Conservation (phyloP, 306 rosid species). For the Prinsepia uniflora region DNA sequence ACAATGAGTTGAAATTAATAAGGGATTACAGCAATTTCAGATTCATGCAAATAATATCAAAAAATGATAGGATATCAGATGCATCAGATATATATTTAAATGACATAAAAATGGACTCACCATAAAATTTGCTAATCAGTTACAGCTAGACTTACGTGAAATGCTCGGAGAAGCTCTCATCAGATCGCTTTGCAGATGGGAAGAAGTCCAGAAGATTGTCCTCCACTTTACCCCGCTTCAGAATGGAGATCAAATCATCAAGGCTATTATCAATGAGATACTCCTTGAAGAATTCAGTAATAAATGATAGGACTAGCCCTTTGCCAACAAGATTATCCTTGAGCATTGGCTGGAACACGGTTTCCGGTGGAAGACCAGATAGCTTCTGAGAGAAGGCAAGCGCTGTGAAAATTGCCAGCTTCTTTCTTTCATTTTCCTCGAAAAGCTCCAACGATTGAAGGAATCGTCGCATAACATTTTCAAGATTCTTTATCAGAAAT, state of each 20-base stretch:
- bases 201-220: slow-evolving; percentile 84
- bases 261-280: slow-evolving; percentile 91
- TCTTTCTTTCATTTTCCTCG: slow-evolving; percentile 97
- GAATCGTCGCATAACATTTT: slow-evolving; percentile 96
- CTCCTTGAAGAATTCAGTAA: slow-evolving; percentile 96
- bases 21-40: slow-evolving; percentile 1
- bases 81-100: not conserved
- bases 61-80: not conserved
- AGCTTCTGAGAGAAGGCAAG: slow-evolving; percentile 99
- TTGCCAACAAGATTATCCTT: slow-evolving; percentile 99
- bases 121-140: not conserved
- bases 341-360: slow-evolving; percentile 95
- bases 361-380: slow-evolving; percentile 97
- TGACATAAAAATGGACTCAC: too few relatives aligned
- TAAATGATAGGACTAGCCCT: slow-evolving; percentile 91
- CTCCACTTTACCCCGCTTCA: slow-evolving; percentile 95
- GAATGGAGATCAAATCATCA: slow-evolving; percentile 93
- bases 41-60: not conserved
- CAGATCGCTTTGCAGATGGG: slow-evolving; percentile 81
- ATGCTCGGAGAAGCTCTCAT: slow-evolving; percentile 90
- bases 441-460: slow-evolving; percentile 97
- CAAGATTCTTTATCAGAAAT: slow-evolving; percentile 92
- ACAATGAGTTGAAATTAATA: not conserved
- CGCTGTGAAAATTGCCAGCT: slow-evolving; percentile 98
- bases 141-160: slow-evolving; percentile 60